Base-by-base conservation (phyloP, 2,329 filamentous ascomycete genomes). In the Penicillium oxalicum region DNA sequence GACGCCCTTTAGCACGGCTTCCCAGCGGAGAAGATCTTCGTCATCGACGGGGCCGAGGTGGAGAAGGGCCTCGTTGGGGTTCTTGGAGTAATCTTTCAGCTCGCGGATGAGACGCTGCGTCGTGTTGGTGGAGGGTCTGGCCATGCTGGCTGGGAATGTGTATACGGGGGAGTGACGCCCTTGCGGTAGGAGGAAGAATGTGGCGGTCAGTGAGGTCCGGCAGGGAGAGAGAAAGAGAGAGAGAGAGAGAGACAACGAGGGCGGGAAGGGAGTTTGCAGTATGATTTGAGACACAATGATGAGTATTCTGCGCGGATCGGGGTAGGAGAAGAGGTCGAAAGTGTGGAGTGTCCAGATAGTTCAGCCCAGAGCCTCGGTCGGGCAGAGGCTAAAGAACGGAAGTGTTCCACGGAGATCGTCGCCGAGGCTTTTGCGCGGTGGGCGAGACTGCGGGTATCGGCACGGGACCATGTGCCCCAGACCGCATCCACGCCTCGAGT, bases 41-140 rank as follows among this genome's bases (percentile, higher is more conserved):
- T 83, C 80, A 54, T 71, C 72, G 32, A 77, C 63, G 2, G 81
- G 81, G 8, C 78, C 77, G 4, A 84, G 75, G 51, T 77, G 74
- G 1, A 79, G 64, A 13, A 83, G 71, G 13, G 74, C 75, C 37
- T 81, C 74, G 49, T 80, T 81, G 2, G 80, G 80, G 24, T 76
- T 72, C 48, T 70, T 71, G 35, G 75, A 68, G 64, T 82, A 81
- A 34, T 76, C 73, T 59, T 79, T 75, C n/a, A 84, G 71, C 66
- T 84, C 81, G 58, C 77, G 77, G 61, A 82, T 72, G 49, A 84
- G 74, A 27, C 81, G 77, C 63, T 82, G 82, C n/a, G 75, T 74
- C 12, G 78, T 72, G 26, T 51, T 46, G 35, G 46, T 38, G 37
- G 69, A 60, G 26, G 64, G 47, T 42, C 59, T 54, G 25, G 64